Evolutionary conservation across 73 alveolate species (phyloP).

Genomic region (Durusdinium trenchii): DNA sequence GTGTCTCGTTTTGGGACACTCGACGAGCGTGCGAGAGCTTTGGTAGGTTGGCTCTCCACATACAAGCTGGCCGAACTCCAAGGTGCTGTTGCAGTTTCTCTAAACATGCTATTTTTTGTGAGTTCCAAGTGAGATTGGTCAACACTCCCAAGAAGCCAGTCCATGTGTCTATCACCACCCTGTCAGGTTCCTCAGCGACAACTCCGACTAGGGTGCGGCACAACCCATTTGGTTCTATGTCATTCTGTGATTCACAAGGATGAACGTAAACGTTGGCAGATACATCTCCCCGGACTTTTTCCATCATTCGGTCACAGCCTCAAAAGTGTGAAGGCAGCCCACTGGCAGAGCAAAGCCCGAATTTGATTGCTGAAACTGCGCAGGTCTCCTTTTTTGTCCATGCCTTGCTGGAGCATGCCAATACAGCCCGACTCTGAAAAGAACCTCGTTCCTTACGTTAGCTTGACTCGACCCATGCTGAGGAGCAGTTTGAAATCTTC

Average conservation of each 20-base stretch:
- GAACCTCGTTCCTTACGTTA: too few relatives aligned
- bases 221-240: neutral
- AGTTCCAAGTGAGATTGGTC: too few relatives aligned
- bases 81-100: conserved; percentile 50
- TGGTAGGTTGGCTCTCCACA: conserved; percentile 69
- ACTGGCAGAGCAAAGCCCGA: neutral
- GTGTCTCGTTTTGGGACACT: too few relatives aligned
- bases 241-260: neutral
- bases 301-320: conserved; percentile 52
- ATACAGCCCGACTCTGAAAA: neutral
- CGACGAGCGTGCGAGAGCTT: neutral
- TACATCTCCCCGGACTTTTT: conserved; percentile 93
- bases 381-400: conserved; percentile 93
- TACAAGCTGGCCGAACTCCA: conserved; percentile 76
- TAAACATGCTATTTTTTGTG: too few relatives aligned
- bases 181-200: conserved; percentile 76
- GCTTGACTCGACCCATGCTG: too few relatives aligned
- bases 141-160: too few relatives aligned
- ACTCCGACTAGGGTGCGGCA: conserved; percentile 48
- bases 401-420: conserved; percentile 77
- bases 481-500: conserved; percentile 88
- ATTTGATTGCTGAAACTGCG: neutral
- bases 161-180: neutral
- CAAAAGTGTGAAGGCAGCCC: neutral
- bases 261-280: neutral